A percentile compares a stretch with the other conserved stretches of the same genome.
These are phyloP conservation scores for Sordaria brevicollis DNA, from an alignment of 495 filamentous ascomycete species.

Conservation along the genomic window DNA sequence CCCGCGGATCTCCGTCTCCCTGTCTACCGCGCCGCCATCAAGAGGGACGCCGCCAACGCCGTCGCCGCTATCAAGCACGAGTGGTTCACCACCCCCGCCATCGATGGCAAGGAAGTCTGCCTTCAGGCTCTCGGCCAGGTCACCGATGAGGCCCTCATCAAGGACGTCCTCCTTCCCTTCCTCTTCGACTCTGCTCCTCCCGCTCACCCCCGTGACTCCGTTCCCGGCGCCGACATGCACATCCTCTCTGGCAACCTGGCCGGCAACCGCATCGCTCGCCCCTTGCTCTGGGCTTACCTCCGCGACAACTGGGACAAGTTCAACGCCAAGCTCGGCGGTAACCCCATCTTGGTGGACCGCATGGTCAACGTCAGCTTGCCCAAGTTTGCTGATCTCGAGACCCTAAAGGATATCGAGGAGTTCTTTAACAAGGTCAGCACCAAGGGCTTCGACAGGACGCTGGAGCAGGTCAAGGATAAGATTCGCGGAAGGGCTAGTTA, in stretches of 20 bases:
- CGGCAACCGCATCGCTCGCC: slow-evolving; percentile 56
- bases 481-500: slow-evolving; percentile 70
- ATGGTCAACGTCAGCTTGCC: slow-evolving; percentile 68
- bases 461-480: slow-evolving; percentile 71
- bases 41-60: slow-evolving; percentile 55
- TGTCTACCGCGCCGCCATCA: slow-evolving; percentile 70
- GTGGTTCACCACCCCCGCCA: slow-evolving; percentile 66
- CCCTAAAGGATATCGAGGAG: slow-evolving; percentile 62
- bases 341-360: slow-evolving; percentile 78
- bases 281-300: slow-evolving; percentile 72
- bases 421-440: slow-evolving; percentile 84
- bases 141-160: slow-evolving; percentile 54
- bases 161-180: slow-evolving; percentile 64
- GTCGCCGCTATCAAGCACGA: slow-evolving; percentile 64
- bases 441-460: slow-evolving; percentile 64
- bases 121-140: slow-evolving; percentile 67
- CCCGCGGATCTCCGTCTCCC: slow-evolving; percentile 70
- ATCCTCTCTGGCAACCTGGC: slow-evolving; percentile 62
- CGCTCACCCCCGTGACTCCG: slow-evolving; percentile 26
- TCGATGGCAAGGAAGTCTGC: slow-evolving; percentile 83
- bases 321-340: slow-evolving; percentile 53
- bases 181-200: slow-evolving; percentile 66
- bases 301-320: slow-evolving; percentile 68
- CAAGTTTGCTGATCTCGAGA: slow-evolving; percentile 60
- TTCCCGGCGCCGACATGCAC: slow-evolving; percentile 67